Percentiles rank a stretch among this genome's conserved stretches.
Evolutionary conservation across 805 yeast species (phyloP).

Genomic region (Hanseniaspora thailandica): DNA sequence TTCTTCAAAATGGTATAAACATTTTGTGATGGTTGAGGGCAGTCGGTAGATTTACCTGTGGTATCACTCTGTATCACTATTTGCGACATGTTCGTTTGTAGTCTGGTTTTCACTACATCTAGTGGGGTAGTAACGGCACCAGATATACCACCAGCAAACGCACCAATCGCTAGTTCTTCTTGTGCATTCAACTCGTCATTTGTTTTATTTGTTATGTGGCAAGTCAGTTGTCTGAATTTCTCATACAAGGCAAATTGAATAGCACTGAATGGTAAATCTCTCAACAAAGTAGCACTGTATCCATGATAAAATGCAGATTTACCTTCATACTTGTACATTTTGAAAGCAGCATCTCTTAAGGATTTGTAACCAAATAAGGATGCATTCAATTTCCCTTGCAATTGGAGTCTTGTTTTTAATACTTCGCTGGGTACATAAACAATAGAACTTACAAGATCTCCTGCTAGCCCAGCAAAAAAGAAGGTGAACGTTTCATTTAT

Average conservation of each 20-base stretch:
- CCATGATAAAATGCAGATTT: conserved; percentile 69
- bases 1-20: conserved; percentile 40
- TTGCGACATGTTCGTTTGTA: conserved; percentile 48
- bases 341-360: conserved; percentile 54
- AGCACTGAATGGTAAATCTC: conserved; percentile 94
- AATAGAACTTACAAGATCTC: conserved; percentile 79
- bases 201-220: conserved; percentile 27
- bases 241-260: conserved; percentile 94
- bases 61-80: conserved; percentile 16
- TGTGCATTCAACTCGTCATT: conserved; percentile 19
- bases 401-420: conserved; percentile 78
- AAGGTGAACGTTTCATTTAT: conserved; percentile 72
- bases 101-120: conserved; percentile 83
- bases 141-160: conserved; percentile 90
- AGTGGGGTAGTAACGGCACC: conserved; percentile 82
- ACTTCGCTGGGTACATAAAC: conserved; percentile 95
- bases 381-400: conserved; percentile 81
- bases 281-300: conserved; percentile 79
- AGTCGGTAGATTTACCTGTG: conserved; percentile 11
- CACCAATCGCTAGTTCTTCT: conserved; percentile 45
- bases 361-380: conserved; percentile 80
- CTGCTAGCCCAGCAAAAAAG: conserved; percentile 78
- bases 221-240: conserved; percentile 56
- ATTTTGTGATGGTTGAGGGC: conserved; percentile 21
- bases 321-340: conserved; percentile 64